Evolutionary conservation across 768 basidiomycete species (phyloP).

Genomic region (Pleurotus eryngii): DNA sequence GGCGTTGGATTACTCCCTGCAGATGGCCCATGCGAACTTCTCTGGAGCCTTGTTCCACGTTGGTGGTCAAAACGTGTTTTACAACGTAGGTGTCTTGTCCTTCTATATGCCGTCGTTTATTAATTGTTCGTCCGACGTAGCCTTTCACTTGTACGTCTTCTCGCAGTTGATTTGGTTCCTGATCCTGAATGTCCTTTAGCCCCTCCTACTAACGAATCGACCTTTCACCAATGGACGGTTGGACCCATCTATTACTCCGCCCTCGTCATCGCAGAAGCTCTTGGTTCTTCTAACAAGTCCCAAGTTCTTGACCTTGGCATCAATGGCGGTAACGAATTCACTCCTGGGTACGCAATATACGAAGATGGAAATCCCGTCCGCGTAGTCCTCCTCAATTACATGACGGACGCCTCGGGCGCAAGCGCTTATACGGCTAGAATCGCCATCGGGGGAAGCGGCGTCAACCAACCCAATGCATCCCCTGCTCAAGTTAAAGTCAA

Average conservation of each 20-base stretch:
- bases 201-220: slow-evolving; percentile 51
- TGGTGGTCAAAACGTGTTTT: slow-evolving; percentile 66
- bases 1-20: slow-evolving; percentile 61
- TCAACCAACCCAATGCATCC: slow-evolving; percentile 24
- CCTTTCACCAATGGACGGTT: slow-evolving; percentile 67
- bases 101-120: slow-evolving; percentile 17
- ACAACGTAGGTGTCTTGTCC: slow-evolving; percentile 47
- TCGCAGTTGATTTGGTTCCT: neutral
- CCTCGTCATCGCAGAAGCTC: slow-evolving; percentile 64
- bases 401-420: slow-evolving; percentile 55
- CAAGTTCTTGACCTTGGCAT: slow-evolving; percentile 66
- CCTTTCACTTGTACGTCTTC: slow-evolving; percentile 54
- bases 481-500: slow-evolving; percentile 53
- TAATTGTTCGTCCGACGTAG: slow-evolving; percentile 39
- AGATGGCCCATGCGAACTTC: slow-evolving; percentile 59
- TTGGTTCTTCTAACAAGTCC: slow-evolving; percentile 62
- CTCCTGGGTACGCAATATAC: slow-evolving; percentile 73
- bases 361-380: slow-evolving; percentile 61
- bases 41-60: slow-evolving; percentile 54
- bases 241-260: slow-evolving; percentile 74
- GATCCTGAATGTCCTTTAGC: slow-evolving; percentile 16
- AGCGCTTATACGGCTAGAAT: slow-evolving; percentile 52
- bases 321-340: slow-evolving; percentile 47
- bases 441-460: slow-evolving; percentile 38
- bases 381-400: slow-evolving; percentile 71